Percentiles rank a stretch among this genome's conserved stretches.
phyloP scores from a whole-genome alignment of 1,139 yeast genomes.

The Yamadazyma mexicana region DNA sequence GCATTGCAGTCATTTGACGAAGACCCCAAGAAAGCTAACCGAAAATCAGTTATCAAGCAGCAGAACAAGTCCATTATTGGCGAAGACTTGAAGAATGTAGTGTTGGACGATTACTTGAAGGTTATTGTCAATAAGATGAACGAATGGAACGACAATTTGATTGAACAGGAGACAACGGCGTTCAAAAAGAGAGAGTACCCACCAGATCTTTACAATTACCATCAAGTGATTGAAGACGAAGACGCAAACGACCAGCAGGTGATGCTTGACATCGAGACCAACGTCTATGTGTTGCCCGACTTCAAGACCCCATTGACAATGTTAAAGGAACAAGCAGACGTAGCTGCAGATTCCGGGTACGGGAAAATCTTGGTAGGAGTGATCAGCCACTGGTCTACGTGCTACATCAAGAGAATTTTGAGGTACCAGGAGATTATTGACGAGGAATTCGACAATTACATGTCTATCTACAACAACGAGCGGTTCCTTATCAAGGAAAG shows the following conservation, averaged over 20 bases:
- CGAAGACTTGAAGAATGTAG: conserved; percentile 61
- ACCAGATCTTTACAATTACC: conserved; percentile 58
- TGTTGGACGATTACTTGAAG: conserved; percentile 69
- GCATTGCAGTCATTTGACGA: conserved; percentile 25
- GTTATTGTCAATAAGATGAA: conserved; percentile 70
- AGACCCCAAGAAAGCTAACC: conserved; percentile 14
- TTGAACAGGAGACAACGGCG: conserved; percentile 60
- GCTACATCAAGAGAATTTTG: conserved; percentile 60
- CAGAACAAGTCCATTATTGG: conserved; percentile 60
- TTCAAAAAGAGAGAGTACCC: conserved; percentile 65
- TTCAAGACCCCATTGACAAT: conserved; percentile 61
- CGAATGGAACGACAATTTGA: conserved; percentile 77
- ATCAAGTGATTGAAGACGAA: conserved; percentile 42
- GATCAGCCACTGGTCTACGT: conserved; percentile 66
- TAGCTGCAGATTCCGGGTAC: conserved; percentile 85
- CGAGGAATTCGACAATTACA: conserved; percentile 52
- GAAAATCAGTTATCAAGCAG: conserved; percentile 39
- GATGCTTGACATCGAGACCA: conserved; percentile 63
- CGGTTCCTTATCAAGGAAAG: conserved; percentile 38
- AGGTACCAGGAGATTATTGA: conserved; percentile 60
- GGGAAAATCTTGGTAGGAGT: conserved; percentile 84
- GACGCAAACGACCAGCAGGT: conserved; percentile 57
- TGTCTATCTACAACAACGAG: conserved; percentile 46
- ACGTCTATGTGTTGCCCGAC: conserved; percentile 63
- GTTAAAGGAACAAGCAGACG: conserved; percentile 90